These are phyloP conservation scores for Barnettozyma sp. DNA, from an alignment of 805 yeast species.

Conservation along the genomic window DNA sequence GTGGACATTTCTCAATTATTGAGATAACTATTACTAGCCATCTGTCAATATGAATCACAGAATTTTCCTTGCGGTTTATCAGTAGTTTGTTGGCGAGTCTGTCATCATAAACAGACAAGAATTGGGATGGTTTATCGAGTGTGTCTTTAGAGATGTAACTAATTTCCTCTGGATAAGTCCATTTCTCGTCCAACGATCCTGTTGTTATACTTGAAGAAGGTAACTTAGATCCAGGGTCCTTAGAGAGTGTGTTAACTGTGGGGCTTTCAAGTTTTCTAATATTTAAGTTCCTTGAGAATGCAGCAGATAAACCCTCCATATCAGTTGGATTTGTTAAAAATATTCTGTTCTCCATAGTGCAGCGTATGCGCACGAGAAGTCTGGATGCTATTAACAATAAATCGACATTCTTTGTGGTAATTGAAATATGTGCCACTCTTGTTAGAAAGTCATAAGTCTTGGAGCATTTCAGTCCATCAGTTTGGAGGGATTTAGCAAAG, in stretches of 20 bases:
- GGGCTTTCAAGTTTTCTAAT: constrained; percentile 16
- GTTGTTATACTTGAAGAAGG: background rate
- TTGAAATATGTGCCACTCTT: constrained; percentile 30
- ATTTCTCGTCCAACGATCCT: constrained; percentile 27
- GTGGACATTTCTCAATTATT: constrained; percentile 44
- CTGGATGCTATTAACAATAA: constrained; percentile 43
- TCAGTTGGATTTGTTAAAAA: constrained; percentile 49
- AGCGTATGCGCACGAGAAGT: constrained; percentile 48
- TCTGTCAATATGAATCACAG: constrained; percentile 35
- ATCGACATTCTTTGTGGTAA: constrained; percentile 30
- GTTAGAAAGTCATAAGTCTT: constrained; percentile 22
- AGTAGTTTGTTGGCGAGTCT: constrained; percentile 12
- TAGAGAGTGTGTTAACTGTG: background rate
- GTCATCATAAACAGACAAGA: constrained; percentile 7
- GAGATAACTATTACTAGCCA: constrained; percentile 47
- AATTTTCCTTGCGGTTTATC: constrained; percentile 20
- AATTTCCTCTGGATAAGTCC: constrained; percentile 58
- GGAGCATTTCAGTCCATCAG: constrained; percentile 25
- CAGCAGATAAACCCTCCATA: constrained; percentile 59
- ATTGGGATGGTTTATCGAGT: constrained; percentile 34
- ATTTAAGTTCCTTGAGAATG: constrained; percentile 43
- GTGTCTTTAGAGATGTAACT: constrained; percentile 40
- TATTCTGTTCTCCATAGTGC: constrained; percentile 37
- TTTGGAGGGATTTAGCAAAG: constrained; percentile 21
- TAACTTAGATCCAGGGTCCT: constrained; percentile 15